Conservation (phyloP, 116 monocot species). For the Cymodocea nodosa region DNA sequence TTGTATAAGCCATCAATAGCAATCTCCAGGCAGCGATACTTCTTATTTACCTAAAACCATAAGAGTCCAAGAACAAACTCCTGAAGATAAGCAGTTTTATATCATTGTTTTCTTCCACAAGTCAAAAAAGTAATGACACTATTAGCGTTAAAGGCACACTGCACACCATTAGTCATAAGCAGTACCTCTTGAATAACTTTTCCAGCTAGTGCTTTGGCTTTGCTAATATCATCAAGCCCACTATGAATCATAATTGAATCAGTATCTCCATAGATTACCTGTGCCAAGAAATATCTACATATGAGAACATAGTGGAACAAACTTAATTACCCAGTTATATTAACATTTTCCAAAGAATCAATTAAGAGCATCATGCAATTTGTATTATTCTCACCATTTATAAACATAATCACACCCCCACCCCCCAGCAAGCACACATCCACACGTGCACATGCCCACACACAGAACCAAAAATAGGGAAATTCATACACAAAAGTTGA, state of each 20-base stretch:
- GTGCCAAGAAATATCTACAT: not conserved
- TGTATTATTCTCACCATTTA: no score
- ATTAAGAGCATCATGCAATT: no score
- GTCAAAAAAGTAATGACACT: not conserved
- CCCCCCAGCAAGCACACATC: no score
- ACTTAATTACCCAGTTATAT: no score
- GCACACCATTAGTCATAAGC: not conserved
- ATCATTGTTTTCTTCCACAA: not conserved
- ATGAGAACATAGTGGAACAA: no score
- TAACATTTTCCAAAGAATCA: no score
- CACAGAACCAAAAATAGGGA: not conserved
- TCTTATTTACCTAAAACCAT: slow-evolving; percentile 80
- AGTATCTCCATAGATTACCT: slow-evolving; percentile 98
- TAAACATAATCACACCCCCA: not conserved
- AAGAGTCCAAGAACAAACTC: not conserved
- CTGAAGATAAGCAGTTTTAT: not conserved
- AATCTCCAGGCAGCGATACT: slow-evolving; percentile 88
- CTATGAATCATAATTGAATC: slow-evolving; percentile 98
- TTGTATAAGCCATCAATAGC: slow-evolving; percentile 97
- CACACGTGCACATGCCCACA: not conserved
- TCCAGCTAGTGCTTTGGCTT: slow-evolving; percentile 71
- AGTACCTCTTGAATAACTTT: slow-evolving; percentile 95
- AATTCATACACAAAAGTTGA: not conserved
- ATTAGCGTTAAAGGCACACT: not conserved
- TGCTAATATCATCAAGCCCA: slow-evolving; percentile 80